phyloP scores from a whole-genome alignment of 768 basidiomycete species.

The Udeniomyces megalosporus region DNA sequence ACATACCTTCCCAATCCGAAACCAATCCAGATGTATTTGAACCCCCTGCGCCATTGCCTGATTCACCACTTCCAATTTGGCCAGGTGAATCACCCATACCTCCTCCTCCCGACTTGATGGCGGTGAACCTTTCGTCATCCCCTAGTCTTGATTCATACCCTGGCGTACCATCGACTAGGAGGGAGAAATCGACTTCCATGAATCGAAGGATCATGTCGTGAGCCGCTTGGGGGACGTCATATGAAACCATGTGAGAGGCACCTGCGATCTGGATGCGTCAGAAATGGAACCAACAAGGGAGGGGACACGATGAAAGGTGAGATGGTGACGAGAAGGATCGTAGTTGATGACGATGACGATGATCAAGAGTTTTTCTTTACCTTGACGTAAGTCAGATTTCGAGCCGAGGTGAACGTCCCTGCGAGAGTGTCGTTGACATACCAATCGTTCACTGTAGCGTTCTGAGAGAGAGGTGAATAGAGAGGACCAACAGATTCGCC shows the following conservation, averaged over 20 bases:
- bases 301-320: neutral
- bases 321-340: neutral
- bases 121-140: slow-evolving; percentile 28
- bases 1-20: slow-evolving; percentile 77
- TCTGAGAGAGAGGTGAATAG: slow-evolving; percentile 14
- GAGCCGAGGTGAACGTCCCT: slow-evolving; percentile 76
- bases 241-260: slow-evolving; percentile 80
- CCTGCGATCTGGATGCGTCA: slow-evolving; percentile 77
- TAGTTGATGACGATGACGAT: slow-evolving; percentile 6
- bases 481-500: slow-evolving; percentile 1
- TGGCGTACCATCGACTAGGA: slow-evolving; percentile 63
- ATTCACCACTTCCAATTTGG: neutral
- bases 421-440: slow-evolving; percentile 54
- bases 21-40: slow-evolving; percentile 26
- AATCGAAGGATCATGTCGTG: slow-evolving; percentile 99
- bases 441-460: slow-evolving; percentile 30
- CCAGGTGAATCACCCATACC: neutral
- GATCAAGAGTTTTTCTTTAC: slow-evolving; percentile 31
- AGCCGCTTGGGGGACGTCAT: slow-evolving; percentile 65
- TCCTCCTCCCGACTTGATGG: neutral
- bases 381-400: slow-evolving; percentile 87
- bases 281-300: too few relatives aligned
- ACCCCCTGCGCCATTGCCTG: neutral
- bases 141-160: slow-evolving; percentile 68
- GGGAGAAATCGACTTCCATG: slow-evolving; percentile 76